phyloP scores from a whole-genome alignment of 768 basidiomycete genomes.

The Hebeloma cylindrosporum region DNA sequence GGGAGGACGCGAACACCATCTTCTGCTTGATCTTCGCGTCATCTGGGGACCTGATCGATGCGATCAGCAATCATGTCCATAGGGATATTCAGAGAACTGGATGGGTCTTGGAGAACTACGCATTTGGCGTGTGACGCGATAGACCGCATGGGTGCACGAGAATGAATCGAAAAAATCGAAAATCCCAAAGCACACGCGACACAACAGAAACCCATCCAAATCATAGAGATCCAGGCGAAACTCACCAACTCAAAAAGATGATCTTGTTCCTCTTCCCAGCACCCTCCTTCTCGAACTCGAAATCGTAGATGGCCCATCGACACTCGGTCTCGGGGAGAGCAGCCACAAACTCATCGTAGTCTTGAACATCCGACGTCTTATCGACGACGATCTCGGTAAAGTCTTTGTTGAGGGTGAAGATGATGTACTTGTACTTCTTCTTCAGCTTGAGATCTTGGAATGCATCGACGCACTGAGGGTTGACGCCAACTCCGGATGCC shows the following conservation, averaged over 20 bases:
- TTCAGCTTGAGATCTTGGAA: slow-evolving; percentile 75
- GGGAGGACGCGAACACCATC: slow-evolving; percentile 92
- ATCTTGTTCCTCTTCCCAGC: slow-evolving; percentile 87
- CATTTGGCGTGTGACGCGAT: background rate
- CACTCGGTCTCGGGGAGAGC: slow-evolving; percentile 76
- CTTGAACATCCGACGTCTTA: slow-evolving; percentile 49
- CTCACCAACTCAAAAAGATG: slow-evolving; percentile 82
- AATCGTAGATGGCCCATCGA: slow-evolving; percentile 92
- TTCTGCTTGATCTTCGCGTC: slow-evolving; percentile 82
- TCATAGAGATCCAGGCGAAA: slow-evolving; percentile 19
- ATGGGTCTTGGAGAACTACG: too few species aligned
- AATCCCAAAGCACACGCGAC: background rate
- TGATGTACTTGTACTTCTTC: slow-evolving; percentile 81
- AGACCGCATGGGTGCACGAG: background rate
- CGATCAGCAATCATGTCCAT: slow-evolving; percentile 23
- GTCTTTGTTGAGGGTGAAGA: slow-evolving; percentile 64
- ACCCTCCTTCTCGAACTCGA: slow-evolving; percentile 73
- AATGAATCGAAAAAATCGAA: background rate
- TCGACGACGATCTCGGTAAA: slow-evolving; percentile 76
- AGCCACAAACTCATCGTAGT: slow-evolving; percentile 73
- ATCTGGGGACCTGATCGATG: slow-evolving; percentile 76
- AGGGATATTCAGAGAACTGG: background rate
- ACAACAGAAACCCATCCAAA: background rate
- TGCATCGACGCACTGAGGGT: slow-evolving; percentile 52
- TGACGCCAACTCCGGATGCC: slow-evolving; percentile 69